Percentiles rank a stretch among this genome's conserved stretches.
phyloP scores from a whole-genome alignment of 1,284 basidiomycete species.

The Tetrapyrgos nigripes region DNA sequence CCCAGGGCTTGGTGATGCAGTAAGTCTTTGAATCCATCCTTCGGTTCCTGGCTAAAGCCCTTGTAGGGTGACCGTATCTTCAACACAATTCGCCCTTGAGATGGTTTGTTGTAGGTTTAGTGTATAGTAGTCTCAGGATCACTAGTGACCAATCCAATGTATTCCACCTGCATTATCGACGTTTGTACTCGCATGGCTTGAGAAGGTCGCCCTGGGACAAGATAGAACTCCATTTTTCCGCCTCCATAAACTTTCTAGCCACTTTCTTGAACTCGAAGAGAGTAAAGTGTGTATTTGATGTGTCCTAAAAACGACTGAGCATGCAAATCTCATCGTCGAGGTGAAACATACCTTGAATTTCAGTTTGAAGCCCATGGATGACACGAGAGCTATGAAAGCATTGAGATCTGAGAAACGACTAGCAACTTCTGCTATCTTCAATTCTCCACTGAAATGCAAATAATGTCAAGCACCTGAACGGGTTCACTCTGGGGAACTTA shows the following conservation, averaged over 20 bases:
- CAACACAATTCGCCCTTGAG: constrained; percentile 54
- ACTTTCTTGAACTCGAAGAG: constrained; percentile 86
- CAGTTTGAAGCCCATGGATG: constrained; percentile 83
- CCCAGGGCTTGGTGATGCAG: constrained; percentile 90
- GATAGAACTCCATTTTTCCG: constrained; percentile 72
- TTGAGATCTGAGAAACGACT: constrained; percentile 83
- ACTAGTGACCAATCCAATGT: background rate
- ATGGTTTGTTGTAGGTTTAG: background rate
- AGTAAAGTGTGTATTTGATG: constrained; percentile 88
- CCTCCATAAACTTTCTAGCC: constrained; percentile 49
- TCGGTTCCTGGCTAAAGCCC: constrained; percentile 10
- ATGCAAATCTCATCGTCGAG: constrained; percentile 11
- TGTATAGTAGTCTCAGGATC: constrained; percentile 1
- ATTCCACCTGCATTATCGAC: constrained; percentile 59
- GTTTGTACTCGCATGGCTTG: constrained; percentile 97
- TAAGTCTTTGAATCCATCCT: constrained; percentile 42
- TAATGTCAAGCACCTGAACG: constrained; percentile 10
- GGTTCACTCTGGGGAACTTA: constrained; percentile 46
- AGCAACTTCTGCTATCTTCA: constrained; percentile 96
- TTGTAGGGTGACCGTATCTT: constrained; percentile 70
- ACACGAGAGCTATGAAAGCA: constrained; percentile 78
- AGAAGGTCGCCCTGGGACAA: constrained; percentile 68
- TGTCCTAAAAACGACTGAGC: constrained; percentile 57
- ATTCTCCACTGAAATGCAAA: constrained; percentile 79
- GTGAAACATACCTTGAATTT: constrained; percentile 65